phyloP scores from a whole-genome alignment of 2,329 filamentous ascomycete species.

The Dichotomopilus funicola region DNA sequence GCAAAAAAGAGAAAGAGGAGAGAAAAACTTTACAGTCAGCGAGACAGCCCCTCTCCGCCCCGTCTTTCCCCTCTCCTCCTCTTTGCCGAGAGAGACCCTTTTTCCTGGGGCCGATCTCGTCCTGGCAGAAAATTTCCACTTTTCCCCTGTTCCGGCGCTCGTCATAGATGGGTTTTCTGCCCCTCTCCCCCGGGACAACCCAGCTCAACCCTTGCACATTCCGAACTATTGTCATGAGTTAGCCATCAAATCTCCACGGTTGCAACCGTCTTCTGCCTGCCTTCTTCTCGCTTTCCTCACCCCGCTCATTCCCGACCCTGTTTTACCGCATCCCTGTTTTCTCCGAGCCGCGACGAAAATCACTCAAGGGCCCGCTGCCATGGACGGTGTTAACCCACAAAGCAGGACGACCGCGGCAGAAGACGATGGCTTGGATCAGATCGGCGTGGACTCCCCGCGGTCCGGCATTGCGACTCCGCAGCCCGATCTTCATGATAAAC shows the following conservation, averaged over 20 bases:
- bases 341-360: constrained; percentile 15
- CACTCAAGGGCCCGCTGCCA: constrained; percentile 23
- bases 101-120: constrained; percentile 14
- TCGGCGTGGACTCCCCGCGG: constrained; percentile 79
- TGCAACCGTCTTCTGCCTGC: constrained; percentile 12
- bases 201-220: constrained; percentile 20
- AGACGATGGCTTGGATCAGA: constrained; percentile 68
- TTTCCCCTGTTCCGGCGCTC: constrained; percentile 12
- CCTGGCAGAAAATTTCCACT: constrained; percentile 16
- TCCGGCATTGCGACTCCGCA: constrained; percentile 89
- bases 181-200: constrained; percentile 18
- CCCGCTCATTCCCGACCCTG: constrained; percentile 8
- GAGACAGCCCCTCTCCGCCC: constrained; percentile 7
- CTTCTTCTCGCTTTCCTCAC: constrained; percentile 9
- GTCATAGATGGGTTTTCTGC: constrained; percentile 24
- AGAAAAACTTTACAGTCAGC: background rate
- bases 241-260: constrained; percentile 19
- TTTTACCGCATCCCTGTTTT: constrained; percentile 16
- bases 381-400: constrained; percentile 47
- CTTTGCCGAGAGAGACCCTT: constrained; percentile 19
- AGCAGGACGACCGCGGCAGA: constrained; percentile 52
- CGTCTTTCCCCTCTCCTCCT: constrained; percentile 5
- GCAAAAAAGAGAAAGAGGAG: too few species aligned
- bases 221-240: constrained; percentile 26
- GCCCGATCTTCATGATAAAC: constrained; percentile 89